These are phyloP conservation scores for Raphanus hybrid DNA, from an alignment of 441 rosid genomes.

Conservation along the genomic window DNA sequence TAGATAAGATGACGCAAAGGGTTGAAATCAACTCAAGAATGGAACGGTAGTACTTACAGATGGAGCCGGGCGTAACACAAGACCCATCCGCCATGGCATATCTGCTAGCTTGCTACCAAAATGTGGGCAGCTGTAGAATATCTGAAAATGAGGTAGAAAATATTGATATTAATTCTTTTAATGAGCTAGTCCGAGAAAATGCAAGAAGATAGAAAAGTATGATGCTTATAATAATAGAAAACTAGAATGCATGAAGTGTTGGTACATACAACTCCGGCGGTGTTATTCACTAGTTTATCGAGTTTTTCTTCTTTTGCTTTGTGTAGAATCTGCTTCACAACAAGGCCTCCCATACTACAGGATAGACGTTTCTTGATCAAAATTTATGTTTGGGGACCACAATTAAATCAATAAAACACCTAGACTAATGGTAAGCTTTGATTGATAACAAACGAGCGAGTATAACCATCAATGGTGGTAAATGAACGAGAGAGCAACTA, in stretches of 20 bases:
- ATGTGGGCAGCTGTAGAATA: slow-evolving; percentile 98
- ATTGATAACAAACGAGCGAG: slow-evolving; percentile 13
- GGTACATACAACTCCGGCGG: slow-evolving; percentile 83
- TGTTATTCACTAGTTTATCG: slow-evolving; percentile 79
- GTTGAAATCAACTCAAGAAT: slow-evolving; percentile 12
- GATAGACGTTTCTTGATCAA: slow-evolving; percentile 26
- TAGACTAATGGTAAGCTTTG: not conserved
- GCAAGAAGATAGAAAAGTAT: too few relatives aligned
- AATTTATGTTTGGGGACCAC: slow-evolving; percentile 27
- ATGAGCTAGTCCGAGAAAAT: not conserved
- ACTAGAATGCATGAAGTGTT: not conserved
- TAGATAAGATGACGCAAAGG: not conserved
- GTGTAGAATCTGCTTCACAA: slow-evolving; percentile 92
- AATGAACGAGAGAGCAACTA: not conserved
- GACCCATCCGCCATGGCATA: slow-evolving; percentile 99
- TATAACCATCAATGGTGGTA: slow-evolving; percentile 2
- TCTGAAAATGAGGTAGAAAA: slow-evolving; percentile 54
- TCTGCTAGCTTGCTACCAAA: slow-evolving; percentile 99
- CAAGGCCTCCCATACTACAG: slow-evolving; percentile 97
- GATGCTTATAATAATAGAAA: not conserved
- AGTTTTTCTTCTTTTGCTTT: slow-evolving; percentile 86
- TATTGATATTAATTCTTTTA: slow-evolving; percentile 1
- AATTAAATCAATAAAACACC: slow-evolving; percentile 16
- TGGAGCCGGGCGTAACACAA: slow-evolving; percentile 96
- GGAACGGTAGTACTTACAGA: slow-evolving; percentile 57